Conservation (phyloP, 2,329 filamentous ascomycete genomes). For the Rhynchosporium agropyri region DNA sequence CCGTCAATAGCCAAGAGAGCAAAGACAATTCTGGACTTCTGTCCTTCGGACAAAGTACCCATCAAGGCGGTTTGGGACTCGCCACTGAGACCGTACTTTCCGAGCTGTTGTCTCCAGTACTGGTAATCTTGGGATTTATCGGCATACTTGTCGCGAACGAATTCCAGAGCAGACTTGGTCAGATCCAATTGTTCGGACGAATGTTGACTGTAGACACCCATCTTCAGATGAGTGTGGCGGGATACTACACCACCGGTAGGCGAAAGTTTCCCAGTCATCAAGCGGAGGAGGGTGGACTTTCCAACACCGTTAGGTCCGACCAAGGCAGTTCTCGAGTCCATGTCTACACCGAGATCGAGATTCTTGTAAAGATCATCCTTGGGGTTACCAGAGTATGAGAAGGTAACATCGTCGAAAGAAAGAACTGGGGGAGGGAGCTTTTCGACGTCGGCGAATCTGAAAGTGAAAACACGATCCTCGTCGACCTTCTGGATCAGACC, state of each 20-base stretch:
- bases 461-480: slow-evolving; percentile 87
- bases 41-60: slow-evolving; percentile 95
- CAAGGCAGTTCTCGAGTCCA: slow-evolving; percentile 96
- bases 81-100: slow-evolving; percentile 89
- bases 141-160: slow-evolving; percentile 92
- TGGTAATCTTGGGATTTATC: slow-evolving; percentile 95
- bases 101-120: slow-evolving; percentile 98
- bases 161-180: slow-evolving; percentile 96
- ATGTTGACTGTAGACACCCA: slow-evolving; percentile 98
- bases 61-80: slow-evolving; percentile 96
- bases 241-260: slow-evolving; percentile 81
- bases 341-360: slow-evolving; percentile 97
- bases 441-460: slow-evolving; percentile 97
- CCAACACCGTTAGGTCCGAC: slow-evolving; percentile 99
- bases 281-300: slow-evolving; percentile 92
- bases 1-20: slow-evolving; percentile 91
- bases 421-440: slow-evolving; percentile 98
- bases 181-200: slow-evolving; percentile 97
- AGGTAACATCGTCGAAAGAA: slow-evolving; percentile 95
- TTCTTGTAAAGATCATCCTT: slow-evolving; percentile 95
- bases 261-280: slow-evolving; percentile 95
- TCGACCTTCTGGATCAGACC: slow-evolving; percentile 93
- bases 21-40: slow-evolving; percentile 98
- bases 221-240: slow-evolving; percentile 96
- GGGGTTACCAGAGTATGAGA: slow-evolving; percentile 90